Evolutionary conservation across 106 monocot genomes (phyloP).

Genomic region (Agapanthus africanus): DNA sequence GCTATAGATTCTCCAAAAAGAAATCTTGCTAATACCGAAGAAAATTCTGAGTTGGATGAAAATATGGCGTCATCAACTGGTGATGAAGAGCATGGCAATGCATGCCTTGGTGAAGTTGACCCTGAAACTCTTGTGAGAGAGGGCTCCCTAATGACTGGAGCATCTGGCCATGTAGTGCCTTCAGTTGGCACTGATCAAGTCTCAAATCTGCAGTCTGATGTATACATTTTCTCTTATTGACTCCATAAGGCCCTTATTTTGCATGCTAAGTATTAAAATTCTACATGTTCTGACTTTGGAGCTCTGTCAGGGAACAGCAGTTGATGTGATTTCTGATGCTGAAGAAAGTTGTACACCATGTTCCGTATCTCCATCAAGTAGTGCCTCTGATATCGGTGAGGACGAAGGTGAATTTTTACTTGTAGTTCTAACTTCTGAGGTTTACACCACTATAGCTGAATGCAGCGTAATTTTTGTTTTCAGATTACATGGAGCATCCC

Average conservation of each 20-base stretch:
- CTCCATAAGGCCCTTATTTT: neutral
- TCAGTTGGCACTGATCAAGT: constrained; percentile 11
- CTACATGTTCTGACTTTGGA: constrained; percentile 3
- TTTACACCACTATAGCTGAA: too few species aligned
- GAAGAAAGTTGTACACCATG: constrained; percentile 24
- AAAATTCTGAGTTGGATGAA: constrained; percentile 26
- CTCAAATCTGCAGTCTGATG: constrained; percentile 20
- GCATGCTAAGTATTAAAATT: neutral
- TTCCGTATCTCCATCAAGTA: constrained; percentile 19
- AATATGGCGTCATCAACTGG: constrained; percentile 16
- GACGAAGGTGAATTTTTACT: constrained; percentile 20
- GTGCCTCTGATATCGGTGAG: constrained; percentile 27
- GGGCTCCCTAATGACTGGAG: constrained; percentile 12
- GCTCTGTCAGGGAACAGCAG: constrained; percentile 21
- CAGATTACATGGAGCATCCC: constrained; percentile 21
- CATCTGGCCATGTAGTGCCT: constrained; percentile 10
- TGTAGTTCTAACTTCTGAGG: too few species aligned
- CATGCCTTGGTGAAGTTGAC: constrained; percentile 18
- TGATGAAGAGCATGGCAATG: constrained; percentile 7
- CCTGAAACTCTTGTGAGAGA: constrained; percentile 1
- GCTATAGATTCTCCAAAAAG: constrained; percentile 20
- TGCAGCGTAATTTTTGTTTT: constrained; percentile 11
- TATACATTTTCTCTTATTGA: constrained; percentile 10
- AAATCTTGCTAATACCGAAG: constrained; percentile 17
- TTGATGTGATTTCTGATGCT: constrained; percentile 34